A percentile compares a stretch with the other conserved stretches of the same genome.
These are phyloP conservation scores for Blepharisma stoltei DNA, from an alignment of 73 alveolate genomes.

Conservation along the genomic window DNA sequence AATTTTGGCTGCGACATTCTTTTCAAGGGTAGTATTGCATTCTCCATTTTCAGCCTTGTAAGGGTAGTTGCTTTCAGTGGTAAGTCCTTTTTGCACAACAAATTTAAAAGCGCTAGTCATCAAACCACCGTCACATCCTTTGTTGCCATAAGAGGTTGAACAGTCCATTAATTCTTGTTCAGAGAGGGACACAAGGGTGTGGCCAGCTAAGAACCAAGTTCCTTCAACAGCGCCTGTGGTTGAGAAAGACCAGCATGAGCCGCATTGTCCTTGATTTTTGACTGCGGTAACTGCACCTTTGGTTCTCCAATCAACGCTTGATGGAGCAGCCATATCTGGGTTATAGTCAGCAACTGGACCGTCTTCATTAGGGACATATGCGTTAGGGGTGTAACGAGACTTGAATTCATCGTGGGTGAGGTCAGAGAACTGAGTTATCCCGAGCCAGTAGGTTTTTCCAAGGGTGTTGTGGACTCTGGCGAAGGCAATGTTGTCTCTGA, in stretches of 20 bases:
- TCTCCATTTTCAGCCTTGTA: constrained; percentile 55
- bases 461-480: constrained; percentile 3
- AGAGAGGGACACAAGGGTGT: constrained; percentile 38
- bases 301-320: constrained; percentile 66
- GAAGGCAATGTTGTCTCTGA: constrained; percentile 27
- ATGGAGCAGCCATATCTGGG: constrained; percentile 28
- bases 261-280: constrained; percentile 77
- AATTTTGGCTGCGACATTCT: neutral
- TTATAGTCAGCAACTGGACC: neutral
- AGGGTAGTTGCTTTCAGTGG: constrained; percentile 74
- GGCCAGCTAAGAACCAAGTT: constrained; percentile 24
- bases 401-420: constrained; percentile 14
- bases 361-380: neutral
- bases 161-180: constrained; percentile 71
- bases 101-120: constrained; percentile 34
- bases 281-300: constrained; percentile 63
- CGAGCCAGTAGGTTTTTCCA: neutral
- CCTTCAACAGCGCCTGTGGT: constrained; percentile 61
- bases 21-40: constrained; percentile 11
- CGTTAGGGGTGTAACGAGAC: neutral
- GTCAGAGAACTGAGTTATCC: neutral
- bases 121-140: constrained; percentile 68
- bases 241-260: constrained; percentile 90
- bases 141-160: constrained; percentile 31
- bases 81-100: constrained; percentile 35